phyloP scores from a whole-genome alignment of 805 yeast genomes.

The Sugiyamaella marilandica region DNA sequence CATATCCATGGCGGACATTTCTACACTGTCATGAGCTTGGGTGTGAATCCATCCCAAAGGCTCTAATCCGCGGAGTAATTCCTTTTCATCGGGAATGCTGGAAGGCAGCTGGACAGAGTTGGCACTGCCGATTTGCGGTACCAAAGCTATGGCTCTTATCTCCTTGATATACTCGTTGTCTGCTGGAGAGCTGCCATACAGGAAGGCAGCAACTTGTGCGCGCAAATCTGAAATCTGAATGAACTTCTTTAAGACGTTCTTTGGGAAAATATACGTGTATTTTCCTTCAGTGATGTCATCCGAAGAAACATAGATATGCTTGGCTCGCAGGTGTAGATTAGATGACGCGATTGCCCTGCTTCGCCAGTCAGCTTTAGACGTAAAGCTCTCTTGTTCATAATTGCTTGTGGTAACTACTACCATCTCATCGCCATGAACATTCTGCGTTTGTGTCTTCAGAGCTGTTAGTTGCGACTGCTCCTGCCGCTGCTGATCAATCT shows the following conservation, averaged over 20 bases:
- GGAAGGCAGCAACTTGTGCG: slow-evolving; percentile 72
- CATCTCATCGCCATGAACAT: slow-evolving; percentile 95
- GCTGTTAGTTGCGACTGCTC: slow-evolving; percentile 51
- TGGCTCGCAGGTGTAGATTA: slow-evolving; percentile 65
- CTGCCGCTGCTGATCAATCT: slow-evolving; percentile 46
- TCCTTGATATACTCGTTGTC: slow-evolving; percentile 76
- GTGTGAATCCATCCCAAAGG: slow-evolving; percentile 96
- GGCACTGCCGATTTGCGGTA: slow-evolving; percentile 81
- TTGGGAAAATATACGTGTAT: slow-evolving; percentile 74
- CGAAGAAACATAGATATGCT: slow-evolving; percentile 66
- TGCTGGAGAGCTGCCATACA: slow-evolving; percentile 74
- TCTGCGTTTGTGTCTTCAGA: slow-evolving; percentile 73
- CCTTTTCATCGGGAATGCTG: slow-evolving; percentile 29
- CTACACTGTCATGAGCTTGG: slow-evolving; percentile 58
- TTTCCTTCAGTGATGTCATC: slow-evolving; percentile 52
- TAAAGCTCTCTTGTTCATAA: slow-evolving; percentile 79
- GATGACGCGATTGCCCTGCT: slow-evolving; percentile 75
- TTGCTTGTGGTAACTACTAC: slow-evolving; percentile 87
- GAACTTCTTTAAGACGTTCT: slow-evolving; percentile 70
- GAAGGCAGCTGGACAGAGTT: slow-evolving; percentile 60
- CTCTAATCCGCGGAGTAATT: slow-evolving; percentile 53
- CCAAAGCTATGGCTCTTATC: slow-evolving; percentile 64
- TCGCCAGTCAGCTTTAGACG: slow-evolving; percentile 89
- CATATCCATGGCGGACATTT: slow-evolving; percentile 67
- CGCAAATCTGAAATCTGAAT: slow-evolving; percentile 76